These are phyloP conservation scores for Mycena metata DNA, from an alignment of 768 basidiomycete species.

Conservation along the genomic window DNA sequence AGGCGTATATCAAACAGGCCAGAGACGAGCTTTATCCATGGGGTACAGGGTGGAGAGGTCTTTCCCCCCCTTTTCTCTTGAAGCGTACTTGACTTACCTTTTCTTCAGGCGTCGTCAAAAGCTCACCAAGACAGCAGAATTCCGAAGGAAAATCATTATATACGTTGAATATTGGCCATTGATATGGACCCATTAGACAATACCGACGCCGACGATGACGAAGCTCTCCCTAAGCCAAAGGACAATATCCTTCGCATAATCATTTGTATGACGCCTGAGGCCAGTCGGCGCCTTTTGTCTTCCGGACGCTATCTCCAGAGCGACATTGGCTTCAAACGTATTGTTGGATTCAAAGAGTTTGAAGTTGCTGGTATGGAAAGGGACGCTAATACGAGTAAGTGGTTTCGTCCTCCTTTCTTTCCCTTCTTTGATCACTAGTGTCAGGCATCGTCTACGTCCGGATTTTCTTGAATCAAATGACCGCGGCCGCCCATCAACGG, in stretches of 20 bases:
- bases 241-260: slow-evolving; percentile 35
- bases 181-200: slow-evolving; percentile 5
- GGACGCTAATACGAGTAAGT: slow-evolving; percentile 34
- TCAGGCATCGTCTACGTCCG: slow-evolving; percentile 41
- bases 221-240: not conserved
- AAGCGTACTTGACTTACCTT: too few species aligned
- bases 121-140: slow-evolving; percentile 21
- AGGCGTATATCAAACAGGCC: too few species aligned
- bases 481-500: slow-evolving; percentile 39
- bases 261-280: slow-evolving; percentile 44
- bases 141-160: slow-evolving; percentile 37
- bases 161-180: slow-evolving; percentile 28
- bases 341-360: slow-evolving; percentile 38
- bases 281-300: slow-evolving; percentile 35
- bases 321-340: slow-evolving; percentile 44
- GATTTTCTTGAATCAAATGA: slow-evolving; percentile 35
- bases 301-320: slow-evolving; percentile 42
- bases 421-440: not conserved
- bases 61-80: too few species aligned
- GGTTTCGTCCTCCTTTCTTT: not conserved
- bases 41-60: too few species aligned
- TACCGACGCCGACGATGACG: slow-evolving; percentile 28
- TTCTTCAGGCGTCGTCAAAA: slow-evolving; percentile 4
- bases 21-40: too few species aligned
- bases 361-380: slow-evolving; percentile 32